Base-by-base conservation (phyloP, 2,329 filamentous ascomycete species). In the Microsporum ferrugineum region DNA sequence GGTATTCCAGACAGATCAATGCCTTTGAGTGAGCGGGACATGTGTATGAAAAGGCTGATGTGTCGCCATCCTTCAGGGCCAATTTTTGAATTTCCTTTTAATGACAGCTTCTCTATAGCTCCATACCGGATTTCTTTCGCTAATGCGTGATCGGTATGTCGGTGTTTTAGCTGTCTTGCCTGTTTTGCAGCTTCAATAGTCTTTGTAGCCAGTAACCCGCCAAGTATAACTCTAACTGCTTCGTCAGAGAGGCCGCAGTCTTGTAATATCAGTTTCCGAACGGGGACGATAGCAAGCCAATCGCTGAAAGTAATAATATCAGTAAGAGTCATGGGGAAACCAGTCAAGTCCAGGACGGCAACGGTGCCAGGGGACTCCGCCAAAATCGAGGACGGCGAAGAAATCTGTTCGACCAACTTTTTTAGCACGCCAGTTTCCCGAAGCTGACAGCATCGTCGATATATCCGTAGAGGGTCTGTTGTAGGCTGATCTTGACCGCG, bases 391-490 rank as follows among this genome's bases (percentile, higher is more conserved):
- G 82, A 80, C 0, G 86, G 81, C 41, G 86, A 84, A 41, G 83
- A 84, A 3, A 99, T 86, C 72, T 96, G 91, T 68, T 95, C 89
- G 0, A 89, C 92, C 55, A 99, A 88, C 69, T 89, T 89, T 73
- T 95, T 95, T 23, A 97, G 78, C 59, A 96, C 91, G 0, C 91
- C 89, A 0, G 91, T 95, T 75, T 97, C 94, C 62, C 94, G 84
- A 34, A 99, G 78, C 71, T 97, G 92, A 71, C 94, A 97, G 72
- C 94, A 97, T 70, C 94, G 82, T 66, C 92, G 84, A 73, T 99
- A 99, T 68, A 99, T 95, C 62, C 92, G 83, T 12, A 91, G 84
- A 1, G 94, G 92, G 70, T 96, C 94, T 1, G 88, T 95, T 0
- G 92, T 96, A 0, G 92, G 91, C 58, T 83, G 79, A 63, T 82